Percentiles rank a stretch among this genome's conserved stretches.
Conservation (phyloP, 129 eudicot genomes). For the Escallonia herrerae region DNA sequence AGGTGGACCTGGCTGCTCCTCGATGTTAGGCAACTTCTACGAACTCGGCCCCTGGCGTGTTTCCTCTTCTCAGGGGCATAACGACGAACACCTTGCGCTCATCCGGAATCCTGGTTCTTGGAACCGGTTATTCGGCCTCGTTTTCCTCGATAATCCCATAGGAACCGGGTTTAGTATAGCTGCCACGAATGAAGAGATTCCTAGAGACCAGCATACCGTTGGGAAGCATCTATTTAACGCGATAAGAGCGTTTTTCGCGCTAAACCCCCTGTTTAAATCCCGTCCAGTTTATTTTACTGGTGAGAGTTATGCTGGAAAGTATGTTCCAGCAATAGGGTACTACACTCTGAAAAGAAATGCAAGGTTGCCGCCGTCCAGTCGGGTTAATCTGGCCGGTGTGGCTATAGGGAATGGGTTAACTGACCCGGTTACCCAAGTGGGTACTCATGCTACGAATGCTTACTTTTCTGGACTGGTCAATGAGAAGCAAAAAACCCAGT, state of each 20-base stretch:
- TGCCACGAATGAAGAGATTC: conserved; percentile 51
- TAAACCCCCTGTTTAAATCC: conserved; percentile 39
- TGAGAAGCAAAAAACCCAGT: conserved; percentile 50
- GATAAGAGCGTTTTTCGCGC: conserved; percentile 41
- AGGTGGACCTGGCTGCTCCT: conserved; percentile 95
- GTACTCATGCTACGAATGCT: conserved; percentile 66
- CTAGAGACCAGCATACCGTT: conserved; percentile 51
- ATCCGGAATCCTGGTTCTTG: conserved; percentile 63
- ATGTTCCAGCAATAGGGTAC: conserved; percentile 74
- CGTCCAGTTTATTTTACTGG: conserved; percentile 81
- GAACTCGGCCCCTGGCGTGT: conserved; percentile 85
- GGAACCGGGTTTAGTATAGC: conserved; percentile 89
- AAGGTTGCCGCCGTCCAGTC: conserved; percentile 17
- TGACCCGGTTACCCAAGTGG: conserved; percentile 64
- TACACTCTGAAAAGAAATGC: conserved; percentile 53
- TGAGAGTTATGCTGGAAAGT: conserved; percentile 95
- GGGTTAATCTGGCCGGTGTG: conserved; percentile 66
- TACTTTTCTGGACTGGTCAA: conserved; percentile 64
- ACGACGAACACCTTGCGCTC: conserved; percentile 34
- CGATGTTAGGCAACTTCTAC: conserved; percentile 70
- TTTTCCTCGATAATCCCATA: conserved; percentile 81
- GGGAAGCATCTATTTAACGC: conserved; percentile 62
- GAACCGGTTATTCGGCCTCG: conserved; percentile 74
- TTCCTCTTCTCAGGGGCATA: conserved; percentile 21
- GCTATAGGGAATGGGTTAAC: conserved; percentile 87